phyloP scores from a whole-genome alignment of 2,329 filamentous ascomycete species.

The Stylonectria norvegica region DNA sequence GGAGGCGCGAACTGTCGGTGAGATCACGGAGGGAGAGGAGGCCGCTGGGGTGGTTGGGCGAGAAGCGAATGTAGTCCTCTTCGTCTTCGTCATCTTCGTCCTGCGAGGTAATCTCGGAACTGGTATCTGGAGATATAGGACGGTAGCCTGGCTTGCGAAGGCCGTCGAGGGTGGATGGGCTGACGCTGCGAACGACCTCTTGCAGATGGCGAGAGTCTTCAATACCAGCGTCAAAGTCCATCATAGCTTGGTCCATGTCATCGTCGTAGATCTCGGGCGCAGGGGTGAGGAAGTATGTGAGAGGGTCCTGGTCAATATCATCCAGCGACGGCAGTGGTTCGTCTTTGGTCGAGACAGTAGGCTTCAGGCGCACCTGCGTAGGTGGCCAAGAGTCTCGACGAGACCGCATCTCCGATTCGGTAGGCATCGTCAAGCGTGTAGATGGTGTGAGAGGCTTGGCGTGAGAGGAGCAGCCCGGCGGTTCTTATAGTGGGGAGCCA shows the following conservation, averaged over 20 bases:
- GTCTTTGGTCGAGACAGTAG: slow-evolving; percentile 38
- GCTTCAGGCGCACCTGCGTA: slow-evolving; percentile 46
- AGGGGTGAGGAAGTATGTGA: slow-evolving; percentile 56
- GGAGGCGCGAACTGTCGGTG: slow-evolving; percentile 33
- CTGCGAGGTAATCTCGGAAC: slow-evolving; percentile 42
- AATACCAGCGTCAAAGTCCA: slow-evolving; percentile 57
- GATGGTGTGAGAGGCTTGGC: not conserved
- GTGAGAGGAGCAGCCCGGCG: too few species aligned
- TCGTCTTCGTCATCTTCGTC: slow-evolving; percentile 47
- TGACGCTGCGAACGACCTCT: slow-evolving; percentile 51
- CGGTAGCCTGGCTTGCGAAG: slow-evolving; percentile 41
- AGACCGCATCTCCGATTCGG: slow-evolving; percentile 30
- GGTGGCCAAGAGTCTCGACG: slow-evolving; percentile 51
- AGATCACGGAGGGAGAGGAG: slow-evolving; percentile 45
- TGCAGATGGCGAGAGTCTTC: slow-evolving; percentile 46
- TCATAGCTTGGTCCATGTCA: slow-evolving; percentile 41
- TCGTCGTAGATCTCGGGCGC: slow-evolving; percentile 42
- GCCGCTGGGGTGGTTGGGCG: slow-evolving; percentile 36
- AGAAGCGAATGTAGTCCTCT: slow-evolving; percentile 50
- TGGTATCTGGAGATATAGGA: slow-evolving; percentile 24
- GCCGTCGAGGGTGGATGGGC: slow-evolving; percentile 53
- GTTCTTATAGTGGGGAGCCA: not conserved
- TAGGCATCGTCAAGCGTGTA: slow-evolving; percentile 29
- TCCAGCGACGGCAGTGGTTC: slow-evolving; percentile 43
- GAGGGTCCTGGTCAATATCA: slow-evolving; percentile 51